Base-by-base conservation (phyloP, 148 eudicot species). In the Simmondsia chinensis region DNA sequence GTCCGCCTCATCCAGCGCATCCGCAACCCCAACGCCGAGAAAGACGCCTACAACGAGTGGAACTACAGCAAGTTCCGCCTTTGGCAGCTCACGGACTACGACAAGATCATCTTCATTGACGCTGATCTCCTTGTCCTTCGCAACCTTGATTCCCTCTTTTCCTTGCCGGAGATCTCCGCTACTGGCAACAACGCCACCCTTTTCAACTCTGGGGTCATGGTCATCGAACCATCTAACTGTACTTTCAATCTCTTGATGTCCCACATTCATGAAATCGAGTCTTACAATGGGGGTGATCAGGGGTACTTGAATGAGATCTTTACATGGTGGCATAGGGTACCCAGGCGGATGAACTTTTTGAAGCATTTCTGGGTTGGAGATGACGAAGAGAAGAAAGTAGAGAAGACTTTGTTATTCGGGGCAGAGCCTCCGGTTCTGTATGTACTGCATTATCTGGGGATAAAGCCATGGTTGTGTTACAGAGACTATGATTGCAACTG, bases 141-240 rank as follows among this genome's bases (percentile, higher is more conserved):
- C 9, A 87, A 83, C 74, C 77, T 87, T 0, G 96, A 87, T 57
- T 83, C 77, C 70, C 53, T 87, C 18, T 87, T 87, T 44, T 45
- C 49, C 8, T 72, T 80, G 86, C 94, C 96, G 0, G 79, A 88
- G 46, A 83, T 88, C 1, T 75, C 94, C 2, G 96, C 96, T 3
- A 88, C 81, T 0, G 94, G 94, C 30, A 88, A 88, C 42, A 60
- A 83, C 17, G 89, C 71, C 20, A 72, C 94, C 0, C 73, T 83
- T 0, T 88, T 88, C 54, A 88, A 88, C 75, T 88, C 96, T 0
- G 96, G 96, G n/a, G 94, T 88, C 2, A 83, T 88, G 96, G 73
- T 88, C 25, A 46, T 88, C 0, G 96, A 88, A 53, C 96, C 96
- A 4, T 88, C 96, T 0, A 77, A 83, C 49, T 83, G 94, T 51